Evolutionary conservation across 345 rosid genomes (phyloP), one percentile per base, ranked within the genome.

Genomic region (Passiflora organensis): DNA sequence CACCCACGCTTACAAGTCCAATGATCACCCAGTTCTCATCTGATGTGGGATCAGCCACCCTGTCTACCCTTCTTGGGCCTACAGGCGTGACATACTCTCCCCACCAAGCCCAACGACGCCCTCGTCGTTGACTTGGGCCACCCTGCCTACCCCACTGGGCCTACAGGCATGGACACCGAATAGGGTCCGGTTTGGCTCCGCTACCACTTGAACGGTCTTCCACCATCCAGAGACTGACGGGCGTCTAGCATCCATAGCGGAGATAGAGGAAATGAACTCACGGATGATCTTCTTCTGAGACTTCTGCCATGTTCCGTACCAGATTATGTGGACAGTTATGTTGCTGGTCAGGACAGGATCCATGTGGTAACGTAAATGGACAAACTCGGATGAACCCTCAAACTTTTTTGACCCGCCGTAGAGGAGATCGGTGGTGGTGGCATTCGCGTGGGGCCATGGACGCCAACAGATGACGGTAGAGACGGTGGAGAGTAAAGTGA

Each of bases 201-300:
- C 86, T 78, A 89, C 86, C 17, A 73, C 78, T 67, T 78, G 90
- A 1, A 84, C 96, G 64, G 87, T 84, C 63, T 69, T 82, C 99
- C 99, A 93, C 99, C 99, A 93, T 10, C 91, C 89, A 62, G 94
- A 60, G 54, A 93, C 87, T 11, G 96, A 84, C 0, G 99, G 95
- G 18, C 36, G 84, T 44, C 62, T 73, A 1, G 87, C 47, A 39
- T 59, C 57, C 18, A 56, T 67, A 53, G 87, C 82, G 34, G 95
- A 84, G 72, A 93, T 78, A 13, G 99, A 86, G 75, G 52, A 65
- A 36, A 93, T 75, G 81, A 93, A 93, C 75, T 84, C 95, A 5
- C 94, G 82, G 64, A 93, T 86, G 63, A 89, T 81, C 59, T 78
- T 80, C 64, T 93, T 93, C 66, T 93, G 96, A 19, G 82, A 50